Base-by-base conservation (phyloP, 352 stramenopile genomes). In the Hyaloperonospora brassicae region DNA sequence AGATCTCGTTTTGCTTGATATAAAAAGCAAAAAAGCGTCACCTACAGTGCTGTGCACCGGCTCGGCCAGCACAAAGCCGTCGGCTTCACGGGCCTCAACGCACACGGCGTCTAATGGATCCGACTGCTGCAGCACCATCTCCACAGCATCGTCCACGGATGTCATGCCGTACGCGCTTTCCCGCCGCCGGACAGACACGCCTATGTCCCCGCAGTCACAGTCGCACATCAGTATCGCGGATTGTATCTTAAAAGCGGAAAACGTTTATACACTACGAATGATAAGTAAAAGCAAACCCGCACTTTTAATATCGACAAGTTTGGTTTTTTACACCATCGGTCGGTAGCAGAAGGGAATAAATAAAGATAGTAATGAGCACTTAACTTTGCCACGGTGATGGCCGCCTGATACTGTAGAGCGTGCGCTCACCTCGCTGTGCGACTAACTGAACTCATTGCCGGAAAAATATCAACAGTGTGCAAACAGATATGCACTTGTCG, bases 81-180 rank as follows among this genome's bases (percentile, higher is more conserved):
- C 40, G 7, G 82, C 76, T 10, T 64, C 48, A 25, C 70, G 50
- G 23, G 76, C 62, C 24, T 68, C 45, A 1, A 86, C 52, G 10
- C 46, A 25, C 51, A 66, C 62, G 5, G 53, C 55, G n/a, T 64
- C 59, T 0, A 89, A 55, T 40, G 83, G 70, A 34, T 63, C 27
- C 17, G 70, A 51, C 14, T 79, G 59, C 41, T 59, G 30, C 27
- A 93, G 58, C 52, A 93, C 78, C 6, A 76, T 57, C 1, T 64
- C 42, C 46, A 90, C 59, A 0, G 79, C 79, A 3, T 70, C 57
- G 14, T 85, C 65, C 46, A 93, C 76, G 38, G 52, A 66, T 23
- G 86, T 55, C 79, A 93, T 90, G 47, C 77, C 78, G 63, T 89
- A 93, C 46, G 68, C 55, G 68, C 82, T 92, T 61, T 89, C 77